Conservation (phyloP, 805 yeast genomes). For the Wickerhamiella cacticola region DNA sequence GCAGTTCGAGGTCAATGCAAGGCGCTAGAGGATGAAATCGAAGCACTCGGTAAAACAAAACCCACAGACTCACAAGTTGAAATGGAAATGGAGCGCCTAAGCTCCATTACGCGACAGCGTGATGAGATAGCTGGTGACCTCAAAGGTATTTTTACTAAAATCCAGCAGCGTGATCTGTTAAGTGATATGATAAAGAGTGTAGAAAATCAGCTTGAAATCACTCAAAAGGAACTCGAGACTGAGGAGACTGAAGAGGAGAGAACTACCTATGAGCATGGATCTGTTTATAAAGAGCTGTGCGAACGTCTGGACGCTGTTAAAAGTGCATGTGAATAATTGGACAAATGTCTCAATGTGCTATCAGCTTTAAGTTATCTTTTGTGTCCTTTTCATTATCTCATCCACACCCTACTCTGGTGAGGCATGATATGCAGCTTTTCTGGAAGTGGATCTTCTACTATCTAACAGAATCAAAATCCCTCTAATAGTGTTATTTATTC, state of each 20-base stretch:
- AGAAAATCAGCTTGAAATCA: not conserved
- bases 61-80: constrained; percentile 2
- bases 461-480: too few relatives aligned
- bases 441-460: too few relatives aligned
- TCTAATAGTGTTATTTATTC: too few relatives aligned
- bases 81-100: not conserved
- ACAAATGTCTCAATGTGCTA: too few relatives aligned
- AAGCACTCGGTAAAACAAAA: not conserved
- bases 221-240: not conserved
- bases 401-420: too few relatives aligned
- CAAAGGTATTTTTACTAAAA: not conserved
- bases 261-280: not conserved
- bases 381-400: too few relatives aligned
- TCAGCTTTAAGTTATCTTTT: too few relatives aligned
- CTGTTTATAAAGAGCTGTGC: not conserved
- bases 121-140: not conserved
- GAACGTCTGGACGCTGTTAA: not conserved
- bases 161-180: not conserved
- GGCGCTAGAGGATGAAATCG: not conserved
- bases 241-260: not conserved
- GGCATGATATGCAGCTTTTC: too few relatives aligned
- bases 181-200: not conserved
- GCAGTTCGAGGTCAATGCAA: not conserved
- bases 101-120: not conserved
- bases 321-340: not conserved